Evolutionary conservation across 805 yeast species (phyloP).

Genomic region (Wickerhamiella domercqiae): DNA sequence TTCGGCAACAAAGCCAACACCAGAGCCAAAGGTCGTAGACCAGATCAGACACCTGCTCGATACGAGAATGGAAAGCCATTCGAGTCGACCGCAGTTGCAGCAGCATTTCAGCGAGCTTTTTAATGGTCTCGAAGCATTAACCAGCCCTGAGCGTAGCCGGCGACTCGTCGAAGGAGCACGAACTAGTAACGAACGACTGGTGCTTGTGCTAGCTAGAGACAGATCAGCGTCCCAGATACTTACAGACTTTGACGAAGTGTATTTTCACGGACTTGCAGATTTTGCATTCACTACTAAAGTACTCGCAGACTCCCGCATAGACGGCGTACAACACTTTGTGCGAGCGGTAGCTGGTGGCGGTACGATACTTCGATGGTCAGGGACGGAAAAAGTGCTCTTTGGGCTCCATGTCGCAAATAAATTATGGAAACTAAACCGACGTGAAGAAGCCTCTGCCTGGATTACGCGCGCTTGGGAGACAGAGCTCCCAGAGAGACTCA

Average conservation of each 20-base stretch:
- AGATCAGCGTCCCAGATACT: constrained; percentile 13
- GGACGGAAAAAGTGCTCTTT: constrained; percentile 16
- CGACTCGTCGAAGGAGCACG: neutral
- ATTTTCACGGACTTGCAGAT: constrained; percentile 18
- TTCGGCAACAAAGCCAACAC: neutral
- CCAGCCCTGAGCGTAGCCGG: neutral
- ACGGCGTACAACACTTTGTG: constrained; percentile 15
- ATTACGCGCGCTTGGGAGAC: neutral
- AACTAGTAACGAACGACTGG: neutral
- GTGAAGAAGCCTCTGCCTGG: constrained; percentile 12
- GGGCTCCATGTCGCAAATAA: constrained; percentile 19
- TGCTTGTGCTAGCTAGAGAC: constrained; percentile 6
- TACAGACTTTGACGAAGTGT: constrained; percentile 15
- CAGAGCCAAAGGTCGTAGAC: constrained; percentile 8
- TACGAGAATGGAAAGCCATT: constrained; percentile 9
- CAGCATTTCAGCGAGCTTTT: constrained; percentile 15
- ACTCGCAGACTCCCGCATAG: constrained; percentile 14
- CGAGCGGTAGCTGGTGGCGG: constrained; percentile 19
- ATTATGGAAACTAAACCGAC: constrained; percentile 16
- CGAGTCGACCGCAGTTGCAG: constrained; percentile 11
- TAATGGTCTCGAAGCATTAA: constrained; percentile 12
- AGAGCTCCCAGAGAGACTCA: neutral
- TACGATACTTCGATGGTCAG: constrained; percentile 18
- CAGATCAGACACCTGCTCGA: constrained; percentile 14
- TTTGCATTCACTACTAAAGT: constrained; percentile 15